Base-by-base conservation (phyloP, 2,329 filamentous ascomycete genomes). In the Talaromyces sp. region DNA sequence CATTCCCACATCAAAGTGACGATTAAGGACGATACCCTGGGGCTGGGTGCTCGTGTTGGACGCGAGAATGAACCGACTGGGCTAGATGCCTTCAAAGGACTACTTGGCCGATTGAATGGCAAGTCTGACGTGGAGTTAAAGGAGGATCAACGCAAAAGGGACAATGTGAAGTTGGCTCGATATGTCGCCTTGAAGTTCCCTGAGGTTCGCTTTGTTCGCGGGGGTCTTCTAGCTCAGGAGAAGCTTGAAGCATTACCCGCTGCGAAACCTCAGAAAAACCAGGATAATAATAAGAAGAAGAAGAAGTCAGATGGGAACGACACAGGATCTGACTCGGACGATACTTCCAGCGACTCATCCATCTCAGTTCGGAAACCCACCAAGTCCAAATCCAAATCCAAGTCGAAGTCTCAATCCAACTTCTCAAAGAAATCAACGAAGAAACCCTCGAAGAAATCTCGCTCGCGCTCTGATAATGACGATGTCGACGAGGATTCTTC, bases 11-110 rank as follows among this genome's bases (percentile, higher is more conserved):
- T 97, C 65, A 87, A 88, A 54, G 89, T 96, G 35, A 76, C 86
- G 27, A 75, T 97, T 58, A 96, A 96, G 68, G 92, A 97, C 68
- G 91, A 97, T 70, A 95, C 87, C 64, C 83, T 96, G 39, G 94
- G 94, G 2, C 79, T 99, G 39, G 94, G 94, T 27, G 94, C 92
- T 60, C 88, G 88, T 70, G 81, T 85, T 58, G 87, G 87, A 49
- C 86, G 85, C 64, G 86, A 87, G 3, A 86, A 75, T 60, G 84
- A 90, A 67, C 85, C 91, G 58, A 95, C 93, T 19, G 94, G 93
- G 0, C 80, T 97, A 33, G 89, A 92, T 68, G 88, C 87, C 16
- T 91, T 97, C 63, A 90, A 92, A 67, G 90, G 90, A 58, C 77
- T 99, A 4, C 78, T 99, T 17, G 92, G 93, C 19, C 82, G 94